These are phyloP conservation scores for Colletotrichum gigasporum DNA, from an alignment of 2,329 filamentous ascomycete genomes.

Conservation along the genomic window DNA sequence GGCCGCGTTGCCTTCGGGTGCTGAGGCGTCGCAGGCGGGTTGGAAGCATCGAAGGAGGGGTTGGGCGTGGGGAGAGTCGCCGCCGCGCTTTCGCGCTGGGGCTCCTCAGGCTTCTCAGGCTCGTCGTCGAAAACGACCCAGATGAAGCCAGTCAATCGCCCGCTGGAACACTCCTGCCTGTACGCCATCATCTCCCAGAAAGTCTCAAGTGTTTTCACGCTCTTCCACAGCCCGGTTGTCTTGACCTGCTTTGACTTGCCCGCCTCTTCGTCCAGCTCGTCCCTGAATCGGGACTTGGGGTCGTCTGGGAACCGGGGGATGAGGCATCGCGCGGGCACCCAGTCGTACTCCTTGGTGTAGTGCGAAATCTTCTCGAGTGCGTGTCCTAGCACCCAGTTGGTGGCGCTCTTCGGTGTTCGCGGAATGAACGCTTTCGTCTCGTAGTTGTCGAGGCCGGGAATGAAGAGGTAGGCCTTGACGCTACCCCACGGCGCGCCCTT, in stretches of 20 bases:
- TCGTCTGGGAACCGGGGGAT: slow-evolving; percentile 95
- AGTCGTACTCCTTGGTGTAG: slow-evolving; percentile 65
- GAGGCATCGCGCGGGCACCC: slow-evolving; percentile 81
- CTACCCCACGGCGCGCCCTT: slow-evolving; percentile 48
- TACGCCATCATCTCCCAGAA: slow-evolving; percentile 99
- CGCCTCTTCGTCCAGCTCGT: slow-evolving; percentile 88
- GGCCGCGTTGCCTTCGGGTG: slow-evolving; percentile 35
- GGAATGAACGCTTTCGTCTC: slow-evolving; percentile 87
- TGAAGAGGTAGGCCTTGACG: slow-evolving; percentile 82
- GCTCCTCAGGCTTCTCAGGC: slow-evolving; percentile 18
- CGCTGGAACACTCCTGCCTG: slow-evolving; percentile 93
- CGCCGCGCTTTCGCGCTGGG: not conserved
- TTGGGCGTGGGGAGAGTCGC: slow-evolving; percentile 38
- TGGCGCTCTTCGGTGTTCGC: slow-evolving; percentile 54
- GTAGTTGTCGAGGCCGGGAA: slow-evolving; percentile 85
- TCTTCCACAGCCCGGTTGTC: slow-evolving; percentile 79
- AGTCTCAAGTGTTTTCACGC: slow-evolving; percentile 82
- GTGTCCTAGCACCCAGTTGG: slow-evolving; percentile 75
- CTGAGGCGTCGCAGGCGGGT: slow-evolving; percentile 43
- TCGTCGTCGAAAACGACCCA: slow-evolving; percentile 85
- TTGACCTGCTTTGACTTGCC: slow-evolving; percentile 64
- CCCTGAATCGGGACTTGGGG: slow-evolving; percentile 88
- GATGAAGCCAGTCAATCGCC: slow-evolving; percentile 90
- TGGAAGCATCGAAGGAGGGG: slow-evolving; percentile 38
- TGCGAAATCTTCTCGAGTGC: slow-evolving; percentile 74